These are phyloP conservation scores for Pseudocercospora cruenta DNA, from an alignment of 2,329 filamentous ascomycete genomes.

Conservation along the genomic window DNA sequence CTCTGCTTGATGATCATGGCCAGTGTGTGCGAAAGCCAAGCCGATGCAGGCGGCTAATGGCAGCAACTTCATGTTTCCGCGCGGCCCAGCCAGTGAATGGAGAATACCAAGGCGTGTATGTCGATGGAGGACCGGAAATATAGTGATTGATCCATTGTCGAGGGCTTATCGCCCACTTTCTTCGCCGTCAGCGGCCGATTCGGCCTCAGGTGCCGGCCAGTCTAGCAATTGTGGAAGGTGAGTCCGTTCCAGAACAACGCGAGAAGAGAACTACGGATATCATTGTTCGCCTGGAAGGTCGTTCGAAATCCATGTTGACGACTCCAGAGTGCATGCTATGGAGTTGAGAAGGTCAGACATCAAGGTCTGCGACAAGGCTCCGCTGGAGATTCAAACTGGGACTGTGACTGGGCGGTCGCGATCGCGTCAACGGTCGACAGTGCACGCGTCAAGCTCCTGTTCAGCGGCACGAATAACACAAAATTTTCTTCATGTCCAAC, in stretches of 20 bases:
- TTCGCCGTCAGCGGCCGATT: not conserved
- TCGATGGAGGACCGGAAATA: conserved; percentile 19
- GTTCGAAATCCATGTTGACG: not conserved
- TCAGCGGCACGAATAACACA: not conserved
- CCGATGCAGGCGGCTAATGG: not conserved
- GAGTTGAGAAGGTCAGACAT: not conserved
- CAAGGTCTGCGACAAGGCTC: not conserved
- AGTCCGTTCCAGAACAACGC: not conserved
- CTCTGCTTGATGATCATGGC: conserved; percentile 23
- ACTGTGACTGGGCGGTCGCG: not conserved
- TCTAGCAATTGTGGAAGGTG: not conserved
- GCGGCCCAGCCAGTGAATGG: not conserved
- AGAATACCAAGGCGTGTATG: not conserved
- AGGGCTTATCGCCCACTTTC: not conserved
- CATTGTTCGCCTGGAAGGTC: not conserved
- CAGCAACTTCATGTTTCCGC: conserved; percentile 7
- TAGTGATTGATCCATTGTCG: conserved; percentile 11
- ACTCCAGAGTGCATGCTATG: not conserved
- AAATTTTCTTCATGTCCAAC: not conserved
- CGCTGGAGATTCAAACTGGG: not conserved
- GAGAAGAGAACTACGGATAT: not conserved
- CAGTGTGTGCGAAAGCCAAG: conserved; percentile 17
- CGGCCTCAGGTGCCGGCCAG: not conserved
- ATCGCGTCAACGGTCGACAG: not conserved
- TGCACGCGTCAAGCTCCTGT: not conserved